Percentiles rank a stretch among this genome's conserved stretches.
Conservation (phyloP, 164 flowering plant genomes). For the Dillenia suffruticosa region DNA sequence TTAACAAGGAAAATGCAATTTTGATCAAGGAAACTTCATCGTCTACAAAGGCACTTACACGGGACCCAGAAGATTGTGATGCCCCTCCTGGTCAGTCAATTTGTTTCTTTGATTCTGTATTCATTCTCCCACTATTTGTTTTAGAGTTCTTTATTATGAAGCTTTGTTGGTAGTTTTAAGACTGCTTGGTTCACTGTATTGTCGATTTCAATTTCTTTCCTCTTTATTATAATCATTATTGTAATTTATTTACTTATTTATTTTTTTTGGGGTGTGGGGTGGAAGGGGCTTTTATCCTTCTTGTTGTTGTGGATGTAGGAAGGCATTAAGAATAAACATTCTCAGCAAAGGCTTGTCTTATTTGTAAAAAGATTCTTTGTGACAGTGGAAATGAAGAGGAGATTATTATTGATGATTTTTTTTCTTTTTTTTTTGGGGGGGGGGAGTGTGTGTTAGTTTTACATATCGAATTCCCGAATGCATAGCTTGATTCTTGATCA, state of each 20-base stretch:
- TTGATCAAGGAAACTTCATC: constrained; percentile 24
- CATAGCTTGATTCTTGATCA: too few species aligned
- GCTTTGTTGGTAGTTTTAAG: background rate
- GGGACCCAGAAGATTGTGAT: constrained; percentile 63
- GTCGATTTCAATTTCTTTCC: background rate
- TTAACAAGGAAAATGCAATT: constrained; percentile 14
- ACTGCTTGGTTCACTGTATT: background rate
- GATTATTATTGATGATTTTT: too few species aligned
- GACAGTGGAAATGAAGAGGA: too few species aligned
- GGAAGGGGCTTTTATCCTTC: too few species aligned
- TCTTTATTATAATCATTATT: background rate
- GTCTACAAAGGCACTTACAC: constrained; percentile 24
- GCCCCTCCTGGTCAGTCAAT: constrained; percentile 69
- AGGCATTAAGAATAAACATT: too few species aligned
- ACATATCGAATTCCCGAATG: too few species aligned
- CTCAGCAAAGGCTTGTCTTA: too few species aligned
- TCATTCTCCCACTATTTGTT: background rate
- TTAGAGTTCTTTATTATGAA: background rate
- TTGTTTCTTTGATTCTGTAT: background rate
- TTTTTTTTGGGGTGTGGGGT: too few species aligned
- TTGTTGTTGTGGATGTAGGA: too few species aligned
- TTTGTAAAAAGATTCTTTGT: too few species aligned
- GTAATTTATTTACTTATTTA: background rate
- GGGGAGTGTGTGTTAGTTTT: too few species aligned
- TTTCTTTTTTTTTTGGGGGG: too few species aligned